A percentile compares a stretch with the other conserved stretches of the same genome.
phyloP scores from a whole-genome alignment of 2,329 filamentous ascomycete genomes.

The Macrophomina tecta region DNA sequence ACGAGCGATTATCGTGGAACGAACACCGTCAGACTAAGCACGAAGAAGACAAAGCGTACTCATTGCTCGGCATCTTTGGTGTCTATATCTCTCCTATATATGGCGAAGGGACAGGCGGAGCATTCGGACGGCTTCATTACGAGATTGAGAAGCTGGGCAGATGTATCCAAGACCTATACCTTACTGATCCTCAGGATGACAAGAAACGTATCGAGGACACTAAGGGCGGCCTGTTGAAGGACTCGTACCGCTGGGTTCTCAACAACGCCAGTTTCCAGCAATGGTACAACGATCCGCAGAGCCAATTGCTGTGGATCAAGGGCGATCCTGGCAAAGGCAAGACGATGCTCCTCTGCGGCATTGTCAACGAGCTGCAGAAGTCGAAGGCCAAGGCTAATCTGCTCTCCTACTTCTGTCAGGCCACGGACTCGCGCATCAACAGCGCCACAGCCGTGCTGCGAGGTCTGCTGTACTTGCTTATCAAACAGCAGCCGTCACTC shows the following conservation, averaged over 20 bases:
- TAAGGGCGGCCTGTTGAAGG: constrained; percentile 36
- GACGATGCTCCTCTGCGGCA: constrained; percentile 46
- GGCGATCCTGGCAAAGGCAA: constrained; percentile 49
- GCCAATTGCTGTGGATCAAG: constrained; percentile 43
- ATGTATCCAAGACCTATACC: constrained; percentile 26
- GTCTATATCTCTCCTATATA: neutral
- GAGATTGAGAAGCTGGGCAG: neutral
- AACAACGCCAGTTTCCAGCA: constrained; percentile 36
- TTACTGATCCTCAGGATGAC: constrained; percentile 31
- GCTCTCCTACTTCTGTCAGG: constrained; percentile 51
- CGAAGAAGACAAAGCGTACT: constrained; percentile 25
- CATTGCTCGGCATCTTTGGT: constrained; percentile 22
- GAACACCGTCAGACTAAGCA: neutral
- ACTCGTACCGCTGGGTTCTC: constrained; percentile 45
- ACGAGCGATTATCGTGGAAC: constrained; percentile 3
- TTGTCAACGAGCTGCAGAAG: constrained; percentile 41
- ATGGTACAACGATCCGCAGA: constrained; percentile 35
- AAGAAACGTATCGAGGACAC: constrained; percentile 33
- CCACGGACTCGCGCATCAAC: constrained; percentile 41
- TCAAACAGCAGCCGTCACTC: constrained; percentile 42
- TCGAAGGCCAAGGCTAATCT: constrained; percentile 31
- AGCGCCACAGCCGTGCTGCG: constrained; percentile 41
- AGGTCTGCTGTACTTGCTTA: constrained; percentile 52
- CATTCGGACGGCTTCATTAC: constrained; percentile 30
- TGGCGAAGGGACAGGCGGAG: neutral